Percentiles rank a stretch among this genome's conserved stretches.
Evolutionary conservation across 2,329 filamentous ascomycete species (phyloP).

Genomic region (Hypoxylon sp.): DNA sequence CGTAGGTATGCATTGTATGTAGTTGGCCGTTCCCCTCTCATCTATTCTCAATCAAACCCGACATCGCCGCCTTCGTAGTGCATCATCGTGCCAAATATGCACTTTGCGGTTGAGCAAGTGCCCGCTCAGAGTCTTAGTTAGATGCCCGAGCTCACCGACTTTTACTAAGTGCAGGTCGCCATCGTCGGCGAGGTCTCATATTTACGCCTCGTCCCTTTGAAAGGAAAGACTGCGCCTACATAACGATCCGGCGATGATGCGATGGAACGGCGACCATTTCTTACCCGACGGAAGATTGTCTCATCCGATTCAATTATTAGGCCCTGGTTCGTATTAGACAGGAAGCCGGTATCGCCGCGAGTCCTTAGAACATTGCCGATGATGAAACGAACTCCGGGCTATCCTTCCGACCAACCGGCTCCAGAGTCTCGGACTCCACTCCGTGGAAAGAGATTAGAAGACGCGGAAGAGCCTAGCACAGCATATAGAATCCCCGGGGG

Average conservation of each 20-base stretch:
- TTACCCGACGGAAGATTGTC: background rate
- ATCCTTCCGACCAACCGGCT: background rate
- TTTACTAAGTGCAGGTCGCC: background rate
- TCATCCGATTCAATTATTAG: background rate
- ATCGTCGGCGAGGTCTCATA: constrained; percentile 20
- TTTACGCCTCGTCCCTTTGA: constrained; percentile 7
- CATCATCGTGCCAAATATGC: background rate
- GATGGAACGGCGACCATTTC: background rate
- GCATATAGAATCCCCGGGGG: background rate
- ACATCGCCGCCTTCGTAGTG: background rate
- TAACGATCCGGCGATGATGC: background rate
- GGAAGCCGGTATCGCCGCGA: background rate
- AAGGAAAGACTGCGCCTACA: background rate
- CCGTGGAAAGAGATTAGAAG: background rate
- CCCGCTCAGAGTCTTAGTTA: background rate
- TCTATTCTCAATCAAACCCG: background rate
- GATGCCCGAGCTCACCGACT: constrained; percentile 32
- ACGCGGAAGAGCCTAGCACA: background rate
- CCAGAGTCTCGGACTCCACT: background rate
- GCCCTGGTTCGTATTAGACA: background rate
- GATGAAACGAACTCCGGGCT: background rate
- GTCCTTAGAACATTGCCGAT: constrained; percentile 14
- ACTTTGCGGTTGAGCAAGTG: background rate
- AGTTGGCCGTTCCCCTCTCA: background rate
- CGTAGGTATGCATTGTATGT: background rate